Base-by-base conservation (phyloP, 495 filamentous ascomycete species). In the Trichoderma gamsii region DNA sequence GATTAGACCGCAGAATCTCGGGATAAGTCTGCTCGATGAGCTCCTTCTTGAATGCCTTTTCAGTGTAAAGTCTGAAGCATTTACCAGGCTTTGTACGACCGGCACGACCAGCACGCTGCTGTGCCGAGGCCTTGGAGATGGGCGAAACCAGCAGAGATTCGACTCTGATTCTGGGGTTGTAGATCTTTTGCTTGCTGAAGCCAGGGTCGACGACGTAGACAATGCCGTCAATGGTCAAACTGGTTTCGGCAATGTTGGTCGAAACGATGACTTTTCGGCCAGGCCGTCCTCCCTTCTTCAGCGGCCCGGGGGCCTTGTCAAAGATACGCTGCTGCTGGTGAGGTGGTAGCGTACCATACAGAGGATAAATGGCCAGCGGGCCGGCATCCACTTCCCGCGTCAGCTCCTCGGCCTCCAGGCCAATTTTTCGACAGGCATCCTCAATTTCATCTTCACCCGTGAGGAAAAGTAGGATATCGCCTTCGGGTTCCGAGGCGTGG, bases 391-490 rank as follows among this genome's bases (percentile, higher is more conserved):
- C 90, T 76, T 98, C 96, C 71, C 92, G 81, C 16, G 90, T 82
- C 84, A 97, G 91, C 74, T 98, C 93, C 71, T 97, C 92, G 41
- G 85, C 90, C 77, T 99, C 96, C 2, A 97, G 81, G 25, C 84
- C 82, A 70, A 99, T 97, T 73, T 97, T 97, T 38, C 93, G 86
- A 69, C 89, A 90, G 25, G 95, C 92, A 77, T 98, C 96, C 78
- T 99, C 96, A 74, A 99, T 99, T 76, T 99, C 96, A 76, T 99
- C 96, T 74, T 99, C 96, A 74, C 96, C 96, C 41, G 96, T 99
- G 76, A 99, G 81, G 80, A 99, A 99, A 29, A 99, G 80, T 52
- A 99, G 80, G 56, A 99, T 93, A 76, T 99, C 96, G 68, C 96
- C 96, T 75, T 97, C 94, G 0, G 85, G 86, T 73, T 99, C 96